phyloP scores from a whole-genome alignment of 495 filamentous ascomycete genomes.

The Aspergillus kassunensis region DNA sequence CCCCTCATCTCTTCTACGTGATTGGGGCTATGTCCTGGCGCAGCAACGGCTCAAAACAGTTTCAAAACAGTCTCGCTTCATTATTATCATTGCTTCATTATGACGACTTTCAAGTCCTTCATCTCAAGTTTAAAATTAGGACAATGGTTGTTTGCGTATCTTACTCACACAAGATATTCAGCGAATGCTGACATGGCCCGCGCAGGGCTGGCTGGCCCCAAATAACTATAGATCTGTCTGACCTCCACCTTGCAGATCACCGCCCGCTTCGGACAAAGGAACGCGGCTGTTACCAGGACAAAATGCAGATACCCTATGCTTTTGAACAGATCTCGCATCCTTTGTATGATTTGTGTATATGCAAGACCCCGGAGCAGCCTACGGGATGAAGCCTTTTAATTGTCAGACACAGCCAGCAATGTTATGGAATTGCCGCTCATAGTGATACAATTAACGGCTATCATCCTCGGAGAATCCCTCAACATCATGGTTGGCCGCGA shows the following conservation, averaged over 20 bases:
- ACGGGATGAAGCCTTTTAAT: too few relatives aligned
- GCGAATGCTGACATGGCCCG: background rate
- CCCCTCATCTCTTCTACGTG: background rate
- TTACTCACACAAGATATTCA: background rate
- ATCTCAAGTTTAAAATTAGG: background rate
- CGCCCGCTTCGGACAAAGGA: background rate
- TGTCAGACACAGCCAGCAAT: too few relatives aligned
- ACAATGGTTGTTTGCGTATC: background rate
- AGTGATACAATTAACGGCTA: background rate
- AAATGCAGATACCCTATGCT: too few relatives aligned
- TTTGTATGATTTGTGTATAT: background rate
- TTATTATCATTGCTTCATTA: background rate
- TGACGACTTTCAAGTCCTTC: background rate
- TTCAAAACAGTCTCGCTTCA: constrained; percentile 16
- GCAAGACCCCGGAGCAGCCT: background rate
- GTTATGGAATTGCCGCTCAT: background rate
- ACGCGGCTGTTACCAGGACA: background rate
- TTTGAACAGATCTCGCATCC: background rate
- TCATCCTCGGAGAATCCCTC: constrained; percentile 29
- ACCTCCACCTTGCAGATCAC: background rate
- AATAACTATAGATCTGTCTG: too few relatives aligned
- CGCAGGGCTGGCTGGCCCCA: background rate
- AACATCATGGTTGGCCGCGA: constrained; percentile 10
- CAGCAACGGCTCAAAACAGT: constrained; percentile 19
- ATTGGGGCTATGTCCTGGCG: constrained; percentile 26